Evolutionary conservation across 2,329 filamentous ascomycete species (phyloP).

Genomic region (Rhynchosporium graminicola): DNA sequence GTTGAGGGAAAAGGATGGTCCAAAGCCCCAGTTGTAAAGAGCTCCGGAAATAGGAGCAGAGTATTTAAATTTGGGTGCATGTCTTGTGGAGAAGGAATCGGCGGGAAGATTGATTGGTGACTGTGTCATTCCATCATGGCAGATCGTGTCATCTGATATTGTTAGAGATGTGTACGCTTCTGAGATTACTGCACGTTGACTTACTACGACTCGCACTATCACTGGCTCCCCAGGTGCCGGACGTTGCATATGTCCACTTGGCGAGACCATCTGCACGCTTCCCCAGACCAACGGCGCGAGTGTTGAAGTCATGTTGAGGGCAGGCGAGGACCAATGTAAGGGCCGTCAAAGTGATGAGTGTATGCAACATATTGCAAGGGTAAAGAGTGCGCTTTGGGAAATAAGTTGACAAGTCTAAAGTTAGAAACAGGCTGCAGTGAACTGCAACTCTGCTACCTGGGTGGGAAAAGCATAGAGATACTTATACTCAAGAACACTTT

Average conservation of each 20-base stretch:
- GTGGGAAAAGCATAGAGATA: neutral
- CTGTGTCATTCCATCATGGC: slow-evolving; percentile 12
- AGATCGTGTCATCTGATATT: slow-evolving; percentile 11
- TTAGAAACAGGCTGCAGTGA: neutral
- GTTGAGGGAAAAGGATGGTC: slow-evolving; percentile 8
- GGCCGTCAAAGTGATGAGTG: slow-evolving; percentile 11
- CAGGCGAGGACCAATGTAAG: slow-evolving; percentile 14
- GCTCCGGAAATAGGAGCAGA: neutral
- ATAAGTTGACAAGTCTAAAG: neutral
- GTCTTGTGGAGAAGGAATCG: neutral
- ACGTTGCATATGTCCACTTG: slow-evolving; percentile 1
- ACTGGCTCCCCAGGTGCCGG: neutral
- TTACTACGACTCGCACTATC: neutral
- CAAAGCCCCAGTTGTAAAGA: slow-evolving; percentile 13
- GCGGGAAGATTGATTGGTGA: slow-evolving; percentile 17
- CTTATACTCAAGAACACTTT: neutral
- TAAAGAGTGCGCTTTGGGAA: neutral
- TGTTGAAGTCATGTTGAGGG: slow-evolving; percentile 16
- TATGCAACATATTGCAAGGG: slow-evolving; percentile 16
- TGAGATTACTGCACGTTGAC: neutral
- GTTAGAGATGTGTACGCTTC: neutral
- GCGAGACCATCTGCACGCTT: slow-evolving; percentile 5
- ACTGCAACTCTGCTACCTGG: neutral
- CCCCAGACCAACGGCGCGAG: neutral
- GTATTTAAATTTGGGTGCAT: slow-evolving; percentile 12